Evolutionary conservation across 257 asterid genomes (phyloP).

Genomic region (Nicotiana attenuata): DNA sequence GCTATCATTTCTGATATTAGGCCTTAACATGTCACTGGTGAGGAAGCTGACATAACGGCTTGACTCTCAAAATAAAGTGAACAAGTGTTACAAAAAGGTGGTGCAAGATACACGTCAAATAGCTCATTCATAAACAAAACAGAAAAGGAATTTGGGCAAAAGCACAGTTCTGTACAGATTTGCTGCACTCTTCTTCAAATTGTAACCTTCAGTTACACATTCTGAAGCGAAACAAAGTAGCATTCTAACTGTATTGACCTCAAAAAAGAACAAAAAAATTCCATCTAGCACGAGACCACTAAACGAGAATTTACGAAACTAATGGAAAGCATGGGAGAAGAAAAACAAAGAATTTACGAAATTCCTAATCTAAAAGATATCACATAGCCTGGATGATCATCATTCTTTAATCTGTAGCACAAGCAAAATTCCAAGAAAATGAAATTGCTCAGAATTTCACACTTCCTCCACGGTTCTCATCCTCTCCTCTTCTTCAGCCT

Average conservation of each 20-base stretch:
- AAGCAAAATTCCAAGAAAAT: neutral
- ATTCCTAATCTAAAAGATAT: neutral
- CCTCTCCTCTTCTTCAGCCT: conserved; percentile 87
- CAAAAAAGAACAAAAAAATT: neutral
- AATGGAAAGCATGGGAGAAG: neutral
- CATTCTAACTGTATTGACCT: neutral
- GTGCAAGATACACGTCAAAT: too few relatives aligned
- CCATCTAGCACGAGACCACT: neutral
- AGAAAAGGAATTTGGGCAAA: neutral
- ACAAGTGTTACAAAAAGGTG: neutral
- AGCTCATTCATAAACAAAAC: neutral
- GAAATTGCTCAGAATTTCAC: conserved; percentile 7
- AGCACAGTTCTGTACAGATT: neutral
- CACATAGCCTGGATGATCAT: neutral
- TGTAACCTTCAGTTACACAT: conserved; percentile 7
- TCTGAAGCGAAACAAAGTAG: neutral
- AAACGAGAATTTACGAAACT: neutral
- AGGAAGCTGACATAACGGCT: too few relatives aligned
- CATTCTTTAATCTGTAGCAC: neutral
- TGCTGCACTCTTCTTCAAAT: neutral
- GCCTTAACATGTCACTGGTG: too few relatives aligned
- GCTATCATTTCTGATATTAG: neutral
- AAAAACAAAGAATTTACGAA: neutral
- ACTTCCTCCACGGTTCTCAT: conserved; percentile 25
- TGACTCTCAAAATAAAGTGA: too few relatives aligned